These are phyloP conservation scores for Carex scoparia DNA, from an alignment of 176 grass and related monocot species.

Conservation along the genomic window DNA sequence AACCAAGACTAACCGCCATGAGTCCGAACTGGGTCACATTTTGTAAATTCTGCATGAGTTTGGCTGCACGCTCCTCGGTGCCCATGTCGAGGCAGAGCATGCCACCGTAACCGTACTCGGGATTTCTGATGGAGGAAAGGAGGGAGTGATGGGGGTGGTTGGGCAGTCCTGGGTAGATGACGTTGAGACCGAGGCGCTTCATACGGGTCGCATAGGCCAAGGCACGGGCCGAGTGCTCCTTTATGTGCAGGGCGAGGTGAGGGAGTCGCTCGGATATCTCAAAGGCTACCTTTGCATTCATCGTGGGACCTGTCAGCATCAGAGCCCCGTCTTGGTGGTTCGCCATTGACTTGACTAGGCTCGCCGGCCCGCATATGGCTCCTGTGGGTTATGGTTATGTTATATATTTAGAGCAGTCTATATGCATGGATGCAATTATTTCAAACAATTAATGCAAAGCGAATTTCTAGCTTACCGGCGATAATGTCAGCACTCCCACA, in stretches of 20 bases:
- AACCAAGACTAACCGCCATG: conserved; percentile 86
- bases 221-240: conserved; percentile 73
- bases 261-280: conserved; percentile 68
- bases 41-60: conserved; percentile 85
- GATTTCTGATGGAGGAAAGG: conserved; percentile 41
- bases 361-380: conserved; percentile 65
- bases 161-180: conserved; percentile 60
- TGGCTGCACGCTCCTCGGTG: conserved; percentile 63
- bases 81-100: conserved; percentile 93
- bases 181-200: conserved; percentile 46
- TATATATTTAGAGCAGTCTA: not conserved
- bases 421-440: not conserved
- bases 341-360: conserved; percentile 75
- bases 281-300: conserved; percentile 92
- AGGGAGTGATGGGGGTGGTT: conserved; percentile 70
- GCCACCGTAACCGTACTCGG: conserved; percentile 55
- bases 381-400: conserved; percentile 23
- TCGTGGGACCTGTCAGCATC: conserved; percentile 77
- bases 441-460: not conserved
- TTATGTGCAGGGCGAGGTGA: conserved; percentile 72
- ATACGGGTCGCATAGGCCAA: conserved; percentile 57
- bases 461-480: conserved; percentile 41
- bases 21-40: conserved; percentile 86
- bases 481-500: conserved; percentile 85
- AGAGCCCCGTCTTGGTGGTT: conserved; percentile 66